phyloP scores from a whole-genome alignment of 495 filamentous ascomycete species.

The Tirmania nivea region DNA sequence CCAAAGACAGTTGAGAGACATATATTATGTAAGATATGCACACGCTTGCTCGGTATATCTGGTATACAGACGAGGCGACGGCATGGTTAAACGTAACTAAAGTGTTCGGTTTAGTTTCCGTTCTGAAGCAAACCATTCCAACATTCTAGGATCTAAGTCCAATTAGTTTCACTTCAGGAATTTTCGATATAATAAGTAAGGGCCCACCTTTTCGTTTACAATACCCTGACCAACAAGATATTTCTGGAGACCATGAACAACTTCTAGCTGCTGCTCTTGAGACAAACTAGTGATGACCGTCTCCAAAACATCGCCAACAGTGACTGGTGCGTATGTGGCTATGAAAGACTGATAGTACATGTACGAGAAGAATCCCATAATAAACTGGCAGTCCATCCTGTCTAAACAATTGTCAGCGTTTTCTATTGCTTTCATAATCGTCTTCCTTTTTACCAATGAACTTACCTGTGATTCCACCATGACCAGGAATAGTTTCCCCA shows the following conservation, averaged over 20 bases:
- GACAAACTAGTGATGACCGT: conserved; percentile 64
- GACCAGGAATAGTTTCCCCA: conserved; percentile 90
- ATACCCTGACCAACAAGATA: conserved; percentile 72
- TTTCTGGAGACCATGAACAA: conserved; percentile 61
- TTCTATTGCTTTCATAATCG: background rate
- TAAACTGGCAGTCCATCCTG: conserved; percentile 99
- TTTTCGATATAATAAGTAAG: background rate
- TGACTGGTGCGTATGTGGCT: conserved; percentile 50
- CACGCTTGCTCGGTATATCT: background rate
- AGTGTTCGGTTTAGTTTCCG: background rate
- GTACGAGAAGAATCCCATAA: conserved; percentile 97
- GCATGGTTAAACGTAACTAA: background rate
- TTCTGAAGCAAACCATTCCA: conserved; percentile 6
- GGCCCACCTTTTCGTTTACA: conserved; percentile 34
- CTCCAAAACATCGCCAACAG: conserved; percentile 70
- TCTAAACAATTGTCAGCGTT: conserved; percentile 25
- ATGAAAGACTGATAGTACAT: conserved; percentile 99
- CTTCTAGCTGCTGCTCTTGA: conserved; percentile 67
- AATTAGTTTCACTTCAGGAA: background rate
- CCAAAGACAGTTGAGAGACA: background rate
- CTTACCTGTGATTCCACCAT: conserved; percentile 69
- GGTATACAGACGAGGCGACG: background rate
- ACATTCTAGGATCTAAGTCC: conserved; percentile 25
- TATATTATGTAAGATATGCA: background rate
- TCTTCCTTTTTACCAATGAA: background rate